phyloP scores from a whole-genome alignment of 2,329 filamentous ascomycete species.

The Cladosporium cucumerinum region DNA sequence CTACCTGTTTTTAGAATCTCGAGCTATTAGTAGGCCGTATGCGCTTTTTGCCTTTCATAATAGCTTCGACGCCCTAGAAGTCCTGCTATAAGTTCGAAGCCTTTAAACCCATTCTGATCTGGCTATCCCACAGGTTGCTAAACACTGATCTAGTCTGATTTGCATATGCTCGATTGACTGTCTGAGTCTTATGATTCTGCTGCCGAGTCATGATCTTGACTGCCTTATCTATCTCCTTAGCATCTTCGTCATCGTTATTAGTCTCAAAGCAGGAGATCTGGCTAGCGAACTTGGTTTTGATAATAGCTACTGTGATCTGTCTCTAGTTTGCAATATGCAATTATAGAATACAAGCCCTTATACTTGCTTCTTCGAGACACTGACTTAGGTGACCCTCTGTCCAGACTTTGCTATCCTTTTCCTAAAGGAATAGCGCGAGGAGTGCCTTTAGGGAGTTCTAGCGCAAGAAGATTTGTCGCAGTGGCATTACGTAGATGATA shows the following conservation, averaged over 20 bases:
- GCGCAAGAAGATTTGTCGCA: slow-evolving; percentile 18
- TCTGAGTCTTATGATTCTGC: slow-evolving; percentile 18
- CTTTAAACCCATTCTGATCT: slow-evolving; percentile 12
- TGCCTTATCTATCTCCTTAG: not conserved
- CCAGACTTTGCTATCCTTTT: slow-evolving; percentile 19
- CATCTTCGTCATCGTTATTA: slow-evolving; percentile 8
- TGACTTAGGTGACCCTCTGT: slow-evolving; percentile 11
- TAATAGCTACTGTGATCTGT: slow-evolving; percentile 19
- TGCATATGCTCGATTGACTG: slow-evolving; percentile 16
- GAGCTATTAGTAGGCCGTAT: not conserved
- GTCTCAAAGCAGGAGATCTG: slow-evolving; percentile 13
- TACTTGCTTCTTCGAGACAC: slow-evolving; percentile 13
- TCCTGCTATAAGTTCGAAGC: slow-evolving; percentile 19
- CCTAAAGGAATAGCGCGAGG: slow-evolving; percentile 18
- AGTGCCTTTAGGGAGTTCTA: slow-evolving; percentile 6
- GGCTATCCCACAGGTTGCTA: slow-evolving; percentile 18
- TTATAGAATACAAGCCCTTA: slow-evolving; percentile 16
- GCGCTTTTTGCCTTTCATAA: slow-evolving; percentile 8
- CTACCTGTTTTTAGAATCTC: slow-evolving; percentile 15
- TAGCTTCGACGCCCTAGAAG: slow-evolving; percentile 16
- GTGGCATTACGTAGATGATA: slow-evolving; percentile 18
- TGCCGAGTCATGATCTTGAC: slow-evolving; percentile 13
- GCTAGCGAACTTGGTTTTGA: slow-evolving; percentile 20
- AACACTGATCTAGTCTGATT: slow-evolving; percentile 16
- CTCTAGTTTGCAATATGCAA: slow-evolving; percentile 18